These are phyloP conservation scores for Amniculicola lignicola DNA, from an alignment of 495 filamentous ascomycete genomes.

Conservation along the genomic window DNA sequence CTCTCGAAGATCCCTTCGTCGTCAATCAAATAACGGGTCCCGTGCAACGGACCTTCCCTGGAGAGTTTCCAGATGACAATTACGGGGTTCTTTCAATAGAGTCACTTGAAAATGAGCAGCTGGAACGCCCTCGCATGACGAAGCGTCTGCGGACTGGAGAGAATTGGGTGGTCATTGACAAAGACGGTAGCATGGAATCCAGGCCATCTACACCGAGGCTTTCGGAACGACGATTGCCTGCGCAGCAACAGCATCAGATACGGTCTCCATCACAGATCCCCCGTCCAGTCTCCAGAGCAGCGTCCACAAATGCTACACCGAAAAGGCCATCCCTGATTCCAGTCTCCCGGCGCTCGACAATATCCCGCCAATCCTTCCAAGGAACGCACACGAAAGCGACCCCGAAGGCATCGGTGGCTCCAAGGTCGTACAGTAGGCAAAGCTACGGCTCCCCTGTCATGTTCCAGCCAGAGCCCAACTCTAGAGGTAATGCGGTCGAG, in stretches of 20 bases:
- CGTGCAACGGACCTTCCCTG: constrained; percentile 43
- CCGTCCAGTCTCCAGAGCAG: constrained; percentile 34
- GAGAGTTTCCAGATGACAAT: constrained; percentile 45
- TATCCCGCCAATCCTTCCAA: constrained; percentile 35
- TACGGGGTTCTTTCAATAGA: constrained; percentile 37
- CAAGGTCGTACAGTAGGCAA: constrained; percentile 27
- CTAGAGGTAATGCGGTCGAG: constrained; percentile 1
- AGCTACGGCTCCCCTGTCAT: constrained; percentile 30
- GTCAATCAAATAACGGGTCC: background rate
- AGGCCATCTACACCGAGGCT: constrained; percentile 30
- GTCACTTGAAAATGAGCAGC: constrained; percentile 36
- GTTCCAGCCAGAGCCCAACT: too few relatives aligned
- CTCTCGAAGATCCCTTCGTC: constrained; percentile 33
- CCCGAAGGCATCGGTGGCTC: constrained; percentile 2
- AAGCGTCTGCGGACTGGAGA: constrained; percentile 55
- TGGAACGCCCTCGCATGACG: constrained; percentile 40
- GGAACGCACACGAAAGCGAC: constrained; percentile 40
- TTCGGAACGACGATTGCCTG: constrained; percentile 26
- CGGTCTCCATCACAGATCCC: constrained; percentile 32
- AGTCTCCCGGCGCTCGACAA: constrained; percentile 34
- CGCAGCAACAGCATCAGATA: background rate
- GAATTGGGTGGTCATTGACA: constrained; percentile 75
- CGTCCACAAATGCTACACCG: constrained; percentile 2
- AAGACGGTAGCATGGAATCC: constrained; percentile 27
- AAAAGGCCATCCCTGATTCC: constrained; percentile 36